Percentiles rank a stretch among this genome's conserved stretches.
Evolutionary conservation across 2,329 filamentous ascomycete genomes (phyloP).

Genomic region (Aspergillus amoenus): DNA sequence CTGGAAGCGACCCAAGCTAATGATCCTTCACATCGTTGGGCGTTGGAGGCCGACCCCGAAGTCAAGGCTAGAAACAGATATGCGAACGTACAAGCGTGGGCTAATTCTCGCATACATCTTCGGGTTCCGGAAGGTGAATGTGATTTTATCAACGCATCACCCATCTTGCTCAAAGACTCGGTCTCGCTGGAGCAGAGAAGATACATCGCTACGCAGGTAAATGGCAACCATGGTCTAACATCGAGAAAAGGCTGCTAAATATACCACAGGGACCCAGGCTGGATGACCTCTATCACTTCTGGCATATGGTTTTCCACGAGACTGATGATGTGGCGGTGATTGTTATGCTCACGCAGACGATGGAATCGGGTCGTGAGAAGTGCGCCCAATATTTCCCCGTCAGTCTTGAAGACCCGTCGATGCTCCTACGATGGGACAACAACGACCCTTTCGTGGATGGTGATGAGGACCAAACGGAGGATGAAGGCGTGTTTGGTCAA

Average conservation of each 20-base stretch:
- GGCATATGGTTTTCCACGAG: conserved; percentile 93
- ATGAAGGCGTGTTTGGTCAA: conserved; percentile 63
- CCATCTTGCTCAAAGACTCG: conserved; percentile 59
- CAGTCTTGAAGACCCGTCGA: conserved; percentile 52
- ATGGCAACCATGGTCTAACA: not conserved
- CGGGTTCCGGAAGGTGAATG: conserved; percentile 70
- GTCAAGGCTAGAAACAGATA: conserved; percentile 75
- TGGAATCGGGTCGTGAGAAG: conserved; percentile 75
- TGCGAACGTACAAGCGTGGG: conserved; percentile 84
- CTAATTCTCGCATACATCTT: conserved; percentile 79
- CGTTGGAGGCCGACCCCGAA: conserved; percentile 58
- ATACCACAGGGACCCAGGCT: conserved; percentile 68
- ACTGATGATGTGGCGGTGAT: conserved; percentile 73
- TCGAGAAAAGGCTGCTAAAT: not conserved
- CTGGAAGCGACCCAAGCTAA: conserved; percentile 45
- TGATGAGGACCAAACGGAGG: conserved; percentile 62
- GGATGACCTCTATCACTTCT: conserved; percentile 76
- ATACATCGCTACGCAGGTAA: conserved; percentile 67
- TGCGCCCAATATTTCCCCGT: conserved; percentile 86
- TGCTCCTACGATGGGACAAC: conserved; percentile 37
- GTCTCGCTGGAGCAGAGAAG: conserved; percentile 49
- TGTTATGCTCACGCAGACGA: conserved; percentile 89
- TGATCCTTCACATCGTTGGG: conserved; percentile 55
- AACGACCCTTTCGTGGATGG: conserved; percentile 51
- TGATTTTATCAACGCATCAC: conserved; percentile 82